Conservation (phyloP, 495 filamentous ascomycete species). For the Talaromyces proteolyticus region DNA sequence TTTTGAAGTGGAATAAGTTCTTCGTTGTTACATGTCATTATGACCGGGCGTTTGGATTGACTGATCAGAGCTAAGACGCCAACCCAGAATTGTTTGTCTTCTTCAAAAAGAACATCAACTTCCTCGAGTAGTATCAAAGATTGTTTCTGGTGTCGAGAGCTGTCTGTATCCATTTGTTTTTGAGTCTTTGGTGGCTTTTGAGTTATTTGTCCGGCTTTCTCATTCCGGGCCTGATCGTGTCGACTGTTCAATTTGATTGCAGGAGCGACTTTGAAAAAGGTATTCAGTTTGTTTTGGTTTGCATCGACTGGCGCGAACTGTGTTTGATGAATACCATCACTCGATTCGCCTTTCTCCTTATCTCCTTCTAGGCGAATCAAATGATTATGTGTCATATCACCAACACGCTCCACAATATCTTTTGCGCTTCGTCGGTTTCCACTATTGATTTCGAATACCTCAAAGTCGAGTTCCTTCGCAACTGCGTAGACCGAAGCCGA, state of each 20-base stretch:
- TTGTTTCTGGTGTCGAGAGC: slow-evolving; percentile 67
- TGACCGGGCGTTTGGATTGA: slow-evolving; percentile 82
- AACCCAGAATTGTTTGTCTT: slow-evolving; percentile 92
- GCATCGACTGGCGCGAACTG: slow-evolving; percentile 39
- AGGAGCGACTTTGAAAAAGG: slow-evolving; percentile 64
- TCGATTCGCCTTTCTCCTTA: slow-evolving; percentile 14
- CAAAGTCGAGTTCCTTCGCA: slow-evolving; percentile 91
- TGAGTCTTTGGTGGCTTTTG: slow-evolving; percentile 14
- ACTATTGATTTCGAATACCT: slow-evolving; percentile 92
- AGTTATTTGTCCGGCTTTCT: slow-evolving; percentile 13
- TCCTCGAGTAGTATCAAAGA: slow-evolving; percentile 94
- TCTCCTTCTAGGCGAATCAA: slow-evolving; percentile 53
- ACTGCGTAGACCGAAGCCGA: slow-evolving; percentile 89
- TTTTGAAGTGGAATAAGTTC: slow-evolving; percentile 61
- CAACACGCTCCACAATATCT: slow-evolving; percentile 86
- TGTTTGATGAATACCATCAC: slow-evolving; percentile 12
- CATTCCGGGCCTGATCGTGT: too few relatives aligned
- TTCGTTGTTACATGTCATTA: slow-evolving; percentile 95
- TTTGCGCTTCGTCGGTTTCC: slow-evolving; percentile 77
- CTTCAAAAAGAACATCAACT: slow-evolving; percentile 87
- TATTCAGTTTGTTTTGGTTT: slow-evolving; percentile 69
- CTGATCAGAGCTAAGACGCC: slow-evolving; percentile 70
- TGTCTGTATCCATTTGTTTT: slow-evolving; percentile 10
- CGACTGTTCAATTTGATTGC: too few relatives aligned
- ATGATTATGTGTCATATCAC: slow-evolving; percentile 95